Evolutionary conservation across 345 rosid genomes (phyloP).

Genomic region (Raphanus raphanistrum): DNA sequence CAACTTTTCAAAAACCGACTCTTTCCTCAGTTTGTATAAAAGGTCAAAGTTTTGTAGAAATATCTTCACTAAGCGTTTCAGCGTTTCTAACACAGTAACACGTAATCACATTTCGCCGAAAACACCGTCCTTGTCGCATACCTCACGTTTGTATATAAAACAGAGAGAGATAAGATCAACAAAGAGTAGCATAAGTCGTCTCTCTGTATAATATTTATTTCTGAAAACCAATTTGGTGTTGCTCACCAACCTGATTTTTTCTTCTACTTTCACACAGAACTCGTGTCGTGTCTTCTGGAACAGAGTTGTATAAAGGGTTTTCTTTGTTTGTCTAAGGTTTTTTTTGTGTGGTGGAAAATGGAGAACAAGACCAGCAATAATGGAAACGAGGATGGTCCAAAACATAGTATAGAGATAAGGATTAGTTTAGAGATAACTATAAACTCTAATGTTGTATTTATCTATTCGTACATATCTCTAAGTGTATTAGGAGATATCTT

Average conservation of each 20-base stretch:
- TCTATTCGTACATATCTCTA: no score
- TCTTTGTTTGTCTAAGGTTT: neutral
- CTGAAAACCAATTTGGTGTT: slow-evolving; percentile 23
- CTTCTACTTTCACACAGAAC: slow-evolving; percentile 18
- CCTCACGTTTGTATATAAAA: slow-evolving; percentile 23
- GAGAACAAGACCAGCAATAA: slow-evolving; percentile 19
- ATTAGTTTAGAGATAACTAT: no score
- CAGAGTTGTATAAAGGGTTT: slow-evolving; percentile 5
- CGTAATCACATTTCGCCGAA: slow-evolving; percentile 28
- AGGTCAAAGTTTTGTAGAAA: slow-evolving; percentile 19
- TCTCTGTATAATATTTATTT: neutral
- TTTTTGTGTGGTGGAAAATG: slow-evolving; percentile 19
- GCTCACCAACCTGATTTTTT: slow-evolving; percentile 22
- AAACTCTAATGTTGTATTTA: no score
- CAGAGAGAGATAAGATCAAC: neutral
- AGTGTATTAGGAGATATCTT: no score
- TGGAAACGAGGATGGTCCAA: slow-evolving; percentile 40
- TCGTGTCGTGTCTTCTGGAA: slow-evolving; percentile 14
- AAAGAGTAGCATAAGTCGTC: slow-evolving; percentile 8
- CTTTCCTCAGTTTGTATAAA: neutral
- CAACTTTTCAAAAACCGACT: slow-evolving; percentile 8
- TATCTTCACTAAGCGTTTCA: slow-evolving; percentile 23
- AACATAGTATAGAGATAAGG: slow-evolving; percentile 31
- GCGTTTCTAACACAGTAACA: slow-evolving; percentile 25
- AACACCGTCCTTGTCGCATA: slow-evolving; percentile 4